Evolutionary conservation across 345 rosid species (phyloP), one percentile per base, ranked within the genome.

Genomic region (Anacardium occidentale): DNA sequence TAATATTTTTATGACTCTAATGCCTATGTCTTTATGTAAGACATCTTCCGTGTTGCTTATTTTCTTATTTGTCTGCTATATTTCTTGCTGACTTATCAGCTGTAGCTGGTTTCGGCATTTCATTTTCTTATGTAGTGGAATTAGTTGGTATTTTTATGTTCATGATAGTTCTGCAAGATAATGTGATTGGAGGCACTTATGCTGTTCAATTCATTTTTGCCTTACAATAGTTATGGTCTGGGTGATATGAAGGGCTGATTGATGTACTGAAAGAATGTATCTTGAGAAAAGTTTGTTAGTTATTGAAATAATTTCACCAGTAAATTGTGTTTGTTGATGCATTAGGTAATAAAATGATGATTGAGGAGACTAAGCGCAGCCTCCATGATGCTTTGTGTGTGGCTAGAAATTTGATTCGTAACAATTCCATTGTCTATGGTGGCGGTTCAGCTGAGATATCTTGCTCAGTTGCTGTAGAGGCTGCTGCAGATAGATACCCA

Each of bases 291-390:
- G 40, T 51, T 24, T 48, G 17, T 48, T 47, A 20, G 0, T 37
- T 65, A 10, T 51, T 24, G 61, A 61, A 68, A 68, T 67, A 48
- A 37, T 75, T 50, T 76, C 57, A 73, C 10, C 17, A 10, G 20
- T 45, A 50, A 17, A 7, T 76, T 64, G 42, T 73, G 63, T 68
- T 52, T 73, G 15, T 62, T 78, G 64, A 70, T 84, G 64, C 22
- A 66, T 76, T 76, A 96, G 97, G 97, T 72, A 93, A 96, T 87
- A 93, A 93, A 79, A 93, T 96, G 97, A 90, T 96, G 83, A 88
- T 96, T 58, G 98, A 96, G 75, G 99, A 96, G 86, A 93, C 99
- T 10, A 96, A 96, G 82, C 94, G 97, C 44, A 93, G 98, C 75
- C 80, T 96, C 68, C 99, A 93, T 66, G 98, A 96, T 83, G 96